Base-by-base conservation (phyloP, 306 rosid species). In the Vigna hirtella region DNA sequence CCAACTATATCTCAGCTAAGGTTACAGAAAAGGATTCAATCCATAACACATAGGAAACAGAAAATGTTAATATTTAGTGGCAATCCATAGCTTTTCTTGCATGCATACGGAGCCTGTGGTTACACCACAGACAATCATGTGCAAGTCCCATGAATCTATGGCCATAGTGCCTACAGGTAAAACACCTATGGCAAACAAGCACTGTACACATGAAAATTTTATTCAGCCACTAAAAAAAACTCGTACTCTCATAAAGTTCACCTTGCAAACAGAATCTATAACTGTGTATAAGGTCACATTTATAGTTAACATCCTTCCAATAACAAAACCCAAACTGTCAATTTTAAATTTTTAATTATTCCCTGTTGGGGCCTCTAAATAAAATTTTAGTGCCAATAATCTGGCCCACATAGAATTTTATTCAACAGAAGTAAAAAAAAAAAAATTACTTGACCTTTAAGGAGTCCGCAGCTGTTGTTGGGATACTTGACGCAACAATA, bases 391-490 rank as follows among this genome's bases (percentile, higher is more conserved):
- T 2, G 43, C 7, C 40, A 51, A 30, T 20, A 66, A 28, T 64
- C 38, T 2, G 17, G 58, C 43, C 10, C 0, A 58, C 4, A 9
- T 22, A 52, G 43, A 68, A 74, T 38, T 62, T 16, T 28, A 53
- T 73, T 61, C 49, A 76, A 71, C 49, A 58, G 22, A 74, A 61
- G 28, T 38, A 69, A 17, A 51, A 51, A n/a, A 48, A 16, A 59
- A 72, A 68, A 65, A 47, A n/a, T n/a, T 55, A 64, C 53, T 53
- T 43, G 26, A 92, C 96, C 91, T 84, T 85, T 8, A 70, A 78
- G 53, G 71, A 77, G 36, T 81, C 74, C 17, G 82, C 87, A 17
- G 81, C 76, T 73, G 53, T 64, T 82, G 76, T 80, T 18, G 73
- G 85, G 58, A 66, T 72, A 67, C 86, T 83, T 32, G 83, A 22